Evolutionary conservation across 768 basidiomycete genomes (phyloP).

Genomic region (Suillus variegatus): DNA sequence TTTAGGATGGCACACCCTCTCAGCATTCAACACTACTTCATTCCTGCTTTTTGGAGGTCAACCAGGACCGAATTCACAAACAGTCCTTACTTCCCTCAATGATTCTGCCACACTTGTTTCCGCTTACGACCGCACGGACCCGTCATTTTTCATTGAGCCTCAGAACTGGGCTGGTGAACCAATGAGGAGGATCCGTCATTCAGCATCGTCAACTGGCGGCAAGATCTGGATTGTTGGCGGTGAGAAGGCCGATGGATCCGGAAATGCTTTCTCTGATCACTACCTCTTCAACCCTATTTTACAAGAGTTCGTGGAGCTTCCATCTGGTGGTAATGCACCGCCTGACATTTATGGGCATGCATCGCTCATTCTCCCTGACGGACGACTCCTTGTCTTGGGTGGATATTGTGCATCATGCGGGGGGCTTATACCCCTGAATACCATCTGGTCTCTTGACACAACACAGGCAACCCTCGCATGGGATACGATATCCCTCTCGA

Average conservation of each 20-base stretch:
- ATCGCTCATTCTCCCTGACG: slow-evolving; percentile 68
- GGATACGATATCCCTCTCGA: slow-evolving; percentile 44
- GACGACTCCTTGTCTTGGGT: slow-evolving; percentile 72
- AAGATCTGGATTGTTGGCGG: slow-evolving; percentile 77
- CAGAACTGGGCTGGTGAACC: slow-evolving; percentile 67
- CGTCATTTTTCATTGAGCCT: slow-evolving; percentile 50
- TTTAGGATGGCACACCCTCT: slow-evolving; percentile 80
- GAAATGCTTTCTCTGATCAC: slow-evolving; percentile 58
- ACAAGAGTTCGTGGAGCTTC: slow-evolving; percentile 55
- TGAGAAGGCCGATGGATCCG: slow-evolving; percentile 79
- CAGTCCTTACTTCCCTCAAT: slow-evolving; percentile 47
- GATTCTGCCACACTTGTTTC: slow-evolving; percentile 69
- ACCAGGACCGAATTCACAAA: slow-evolving; percentile 57
- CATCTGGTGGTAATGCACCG: slow-evolving; percentile 53
- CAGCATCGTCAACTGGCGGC: slow-evolving; percentile 53
- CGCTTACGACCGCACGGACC: slow-evolving; percentile 36
- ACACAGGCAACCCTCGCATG: slow-evolving; percentile 48
- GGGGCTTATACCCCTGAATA: slow-evolving; percentile 54
- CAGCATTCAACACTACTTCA: slow-evolving; percentile 55
- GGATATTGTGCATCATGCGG: slow-evolving; percentile 57
- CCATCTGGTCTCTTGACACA: slow-evolving; percentile 66
- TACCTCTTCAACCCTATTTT: slow-evolving; percentile 58
- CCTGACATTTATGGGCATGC: slow-evolving; percentile 73
- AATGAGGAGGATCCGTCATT: slow-evolving; percentile 74
- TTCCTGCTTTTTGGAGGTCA: slow-evolving; percentile 77